Percentiles rank a stretch among this genome's conserved stretches.
These are phyloP conservation scores for Phylloporus rhodoxanthus DNA, from an alignment of 768 basidiomycete genomes.

Conservation along the genomic window DNA sequence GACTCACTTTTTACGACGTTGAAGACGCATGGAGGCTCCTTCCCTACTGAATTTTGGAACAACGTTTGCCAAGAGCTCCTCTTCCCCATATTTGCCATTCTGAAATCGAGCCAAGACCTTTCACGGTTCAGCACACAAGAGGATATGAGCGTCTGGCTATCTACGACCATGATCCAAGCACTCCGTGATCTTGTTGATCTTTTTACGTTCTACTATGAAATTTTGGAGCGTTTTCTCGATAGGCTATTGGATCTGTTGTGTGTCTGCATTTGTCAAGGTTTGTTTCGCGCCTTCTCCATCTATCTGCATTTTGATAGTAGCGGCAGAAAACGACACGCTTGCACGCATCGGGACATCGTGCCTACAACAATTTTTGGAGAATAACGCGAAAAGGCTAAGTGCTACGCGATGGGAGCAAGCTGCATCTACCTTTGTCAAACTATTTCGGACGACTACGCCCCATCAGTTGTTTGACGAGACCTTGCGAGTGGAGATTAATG, in stretches of 20 bases:
- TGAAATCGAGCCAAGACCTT: slow-evolving; percentile 88
- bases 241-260: slow-evolving; percentile 90
- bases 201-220: slow-evolving; percentile 93
- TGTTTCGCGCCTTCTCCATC: neutral
- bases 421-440: slow-evolving; percentile 84
- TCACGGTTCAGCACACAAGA: slow-evolving; percentile 94
- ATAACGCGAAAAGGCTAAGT: slow-evolving; percentile 83
- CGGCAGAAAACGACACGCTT: slow-evolving; percentile 90
- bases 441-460: slow-evolving; percentile 97
- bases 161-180: slow-evolving; percentile 98
- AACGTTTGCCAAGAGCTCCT: slow-evolving; percentile 93
- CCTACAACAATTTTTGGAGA: slow-evolving; percentile 91
- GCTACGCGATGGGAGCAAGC: slow-evolving; percentile 85
- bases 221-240: slow-evolving; percentile 83
- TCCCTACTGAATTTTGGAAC: slow-evolving; percentile 94
- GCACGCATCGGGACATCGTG: slow-evolving; percentile 98
- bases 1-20: slow-evolving; percentile 93
- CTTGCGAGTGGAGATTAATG: slow-evolving; percentile 79
- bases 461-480: slow-evolving; percentile 94
- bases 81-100: slow-evolving; percentile 96
- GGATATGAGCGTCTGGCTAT: slow-evolving; percentile 99
- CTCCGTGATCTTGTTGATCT: slow-evolving; percentile 92
- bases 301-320: slow-evolving; percentile 3
- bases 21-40: slow-evolving; percentile 81
- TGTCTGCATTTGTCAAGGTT: slow-evolving; percentile 98